Base-by-base conservation (phyloP, 805 yeast genomes). In the Isabelozyma rhagii region DNA sequence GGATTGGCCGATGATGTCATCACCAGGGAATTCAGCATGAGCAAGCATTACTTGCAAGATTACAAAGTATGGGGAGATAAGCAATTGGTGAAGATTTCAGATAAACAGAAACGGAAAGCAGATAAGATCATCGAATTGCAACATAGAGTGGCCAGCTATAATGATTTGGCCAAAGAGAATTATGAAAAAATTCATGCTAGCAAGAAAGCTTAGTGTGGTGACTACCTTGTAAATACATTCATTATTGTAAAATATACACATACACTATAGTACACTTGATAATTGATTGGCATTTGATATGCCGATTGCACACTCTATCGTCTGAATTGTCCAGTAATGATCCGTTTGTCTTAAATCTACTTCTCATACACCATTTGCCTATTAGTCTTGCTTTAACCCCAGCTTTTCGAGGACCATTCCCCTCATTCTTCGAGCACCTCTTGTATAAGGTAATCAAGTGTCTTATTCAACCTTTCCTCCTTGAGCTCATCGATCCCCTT, bases 1-100 rank as follows among this genome's bases (percentile, higher is more conserved):
- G 99, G 98, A 1, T 77, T 93, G 54, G 83, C 87, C 40, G 98
- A 93, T 68, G 85, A 79, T 50, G 84, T 84, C 29, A 84, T 91
- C 21, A 81, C 80, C 48, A 75, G 80, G 61, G 97, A 92, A 74
- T 93, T 93, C 74, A 83, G 82, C 67, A 79, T 89, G 83, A 88
- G 84, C 58, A 84, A 77, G 66, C 82, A 81, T 61, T 88, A 88
- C 71, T 80, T 87, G 82, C 88, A 88, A 67, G 87, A 85, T 61
- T 87, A 79, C 71, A 74, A 83, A 63, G 82, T 87, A 58, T 87
- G 87, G 81, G 93, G 92, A 47, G 92, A 87, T 62, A 78, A 84
- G 68, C 69, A 77, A 45, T 69, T 86, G 68, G 81, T 86, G 44
- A 85, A 79, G 47, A 56, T 64, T 49, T 66, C 74, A 31, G 72